Conservation (phyloP, 106 monocot species). For the Hemerocallis citrina region DNA sequence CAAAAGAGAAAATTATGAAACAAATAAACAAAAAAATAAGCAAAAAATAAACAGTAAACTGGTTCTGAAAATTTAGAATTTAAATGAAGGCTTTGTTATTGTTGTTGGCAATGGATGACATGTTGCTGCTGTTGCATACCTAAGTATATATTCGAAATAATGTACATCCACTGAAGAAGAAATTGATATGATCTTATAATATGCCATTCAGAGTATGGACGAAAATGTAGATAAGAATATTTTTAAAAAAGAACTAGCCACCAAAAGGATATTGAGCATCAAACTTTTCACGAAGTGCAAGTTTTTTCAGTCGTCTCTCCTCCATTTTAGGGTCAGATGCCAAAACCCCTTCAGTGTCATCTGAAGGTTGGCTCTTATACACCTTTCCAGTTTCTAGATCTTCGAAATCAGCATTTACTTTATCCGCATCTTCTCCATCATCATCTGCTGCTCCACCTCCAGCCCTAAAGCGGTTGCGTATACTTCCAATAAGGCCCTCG, state of each 20-base stretch:
- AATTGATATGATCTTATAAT: too few species aligned
- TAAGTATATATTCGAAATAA: too few species aligned
- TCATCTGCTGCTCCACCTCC: slow-evolving; percentile 45
- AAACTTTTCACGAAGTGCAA: slow-evolving; percentile 93
- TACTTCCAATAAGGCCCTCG: slow-evolving; percentile 46
- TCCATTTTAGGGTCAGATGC: slow-evolving; percentile 32
- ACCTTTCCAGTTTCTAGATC: slow-evolving; percentile 76
- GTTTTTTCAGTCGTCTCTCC: slow-evolving; percentile 78
- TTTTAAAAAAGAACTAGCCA: not conserved
- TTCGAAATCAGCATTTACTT: slow-evolving; percentile 75
- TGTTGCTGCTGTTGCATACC: too few species aligned
- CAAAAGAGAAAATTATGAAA: slow-evolving; percentile 1
- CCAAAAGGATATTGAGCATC: slow-evolving; percentile 85
- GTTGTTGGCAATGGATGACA: too few species aligned
- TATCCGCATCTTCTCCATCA: slow-evolving; percentile 35
- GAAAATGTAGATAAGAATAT: too few species aligned
- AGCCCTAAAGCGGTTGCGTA: slow-evolving; percentile 89
- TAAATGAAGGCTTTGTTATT: not conserved
- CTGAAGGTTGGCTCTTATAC: slow-evolving; percentile 14
- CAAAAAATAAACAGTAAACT: not conserved
- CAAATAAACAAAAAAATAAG: too few species aligned
- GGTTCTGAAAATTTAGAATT: not conserved
- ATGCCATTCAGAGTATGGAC: too few species aligned
- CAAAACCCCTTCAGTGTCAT: slow-evolving; percentile 10
- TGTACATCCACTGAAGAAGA: too few species aligned